These are phyloP conservation scores for Drosera spatulata DNA, from an alignment of 179 eudicot species.

Conservation along the genomic window DNA sequence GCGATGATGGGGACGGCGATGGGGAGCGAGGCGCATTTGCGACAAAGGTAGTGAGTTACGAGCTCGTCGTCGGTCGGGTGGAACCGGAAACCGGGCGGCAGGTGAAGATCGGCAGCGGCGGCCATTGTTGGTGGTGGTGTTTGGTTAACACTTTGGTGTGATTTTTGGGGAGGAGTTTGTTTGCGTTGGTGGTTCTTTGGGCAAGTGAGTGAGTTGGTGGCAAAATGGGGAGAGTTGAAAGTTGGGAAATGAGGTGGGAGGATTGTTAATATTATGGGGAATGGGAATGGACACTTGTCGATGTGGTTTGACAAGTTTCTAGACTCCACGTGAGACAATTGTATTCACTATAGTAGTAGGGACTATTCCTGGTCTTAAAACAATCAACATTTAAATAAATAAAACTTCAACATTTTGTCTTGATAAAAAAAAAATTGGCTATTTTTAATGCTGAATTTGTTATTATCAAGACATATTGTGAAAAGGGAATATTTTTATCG, in stretches of 20 bases:
- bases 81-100: slow-evolving; percentile 13
- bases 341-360: background rate
- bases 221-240: background rate
- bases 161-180: background rate
- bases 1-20: slow-evolving; percentile 53
- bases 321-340: slow-evolving; percentile 11
- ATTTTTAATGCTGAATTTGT: too few relatives aligned
- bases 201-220: too few relatives aligned
- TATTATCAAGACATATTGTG: too few relatives aligned
- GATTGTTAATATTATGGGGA: background rate
- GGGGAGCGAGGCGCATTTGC: slow-evolving; percentile 48
- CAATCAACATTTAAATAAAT: too few relatives aligned
- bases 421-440: too few relatives aligned
- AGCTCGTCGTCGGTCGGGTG: slow-evolving; percentile 67
- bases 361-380: too few relatives aligned
- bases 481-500: too few relatives aligned
- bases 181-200: too few relatives aligned
- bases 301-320: background rate
- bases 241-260: background rate
- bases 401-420: too few relatives aligned
- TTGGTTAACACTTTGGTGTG: background rate
- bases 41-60: slow-evolving; percentile 48
- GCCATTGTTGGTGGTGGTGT: slow-evolving; percentile 22
- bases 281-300: slow-evolving; percentile 21
- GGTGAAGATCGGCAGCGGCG: slow-evolving; percentile 51